These are phyloP conservation scores for Coemansia sp. DNA, from an alignment of 192 early-diverging fungal genomes.

Conservation along the genomic window DNA sequence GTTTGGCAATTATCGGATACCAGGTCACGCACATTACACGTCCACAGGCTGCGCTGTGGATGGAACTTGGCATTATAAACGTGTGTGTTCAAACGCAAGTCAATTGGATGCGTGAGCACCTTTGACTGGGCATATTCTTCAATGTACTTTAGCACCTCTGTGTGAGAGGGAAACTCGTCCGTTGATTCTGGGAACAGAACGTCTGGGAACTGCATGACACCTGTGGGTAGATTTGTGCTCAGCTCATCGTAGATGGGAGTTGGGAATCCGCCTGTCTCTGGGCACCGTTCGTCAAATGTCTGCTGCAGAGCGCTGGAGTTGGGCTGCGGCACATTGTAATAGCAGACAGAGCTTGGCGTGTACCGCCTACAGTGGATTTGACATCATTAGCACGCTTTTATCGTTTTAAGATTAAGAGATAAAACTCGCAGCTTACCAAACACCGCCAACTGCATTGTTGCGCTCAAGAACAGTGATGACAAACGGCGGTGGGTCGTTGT, in stretches of 20 bases:
- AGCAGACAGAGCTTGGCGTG: constrained; percentile 30
- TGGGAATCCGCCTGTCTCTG: constrained; percentile 23
- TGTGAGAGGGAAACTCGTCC: constrained; percentile 50
- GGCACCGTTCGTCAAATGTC: constrained; percentile 17
- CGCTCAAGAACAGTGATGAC: constrained; percentile 54
- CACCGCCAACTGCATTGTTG: constrained; percentile 49
- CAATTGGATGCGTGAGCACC: constrained; percentile 10
- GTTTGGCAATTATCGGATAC: neutral
- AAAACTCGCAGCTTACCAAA: constrained; percentile 46
- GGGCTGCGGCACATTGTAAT: constrained; percentile 38
- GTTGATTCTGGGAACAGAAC: constrained; percentile 29
- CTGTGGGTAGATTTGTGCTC: constrained; percentile 56
- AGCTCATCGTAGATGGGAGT: constrained; percentile 48
- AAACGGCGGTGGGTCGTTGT: neutral
- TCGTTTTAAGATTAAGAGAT: neutral
- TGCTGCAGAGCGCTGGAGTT: neutral
- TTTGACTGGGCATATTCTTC: constrained; percentile 22
- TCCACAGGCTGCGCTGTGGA: constrained; percentile 16
- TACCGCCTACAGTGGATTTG: constrained; percentile 41
- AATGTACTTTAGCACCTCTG: constrained; percentile 44
- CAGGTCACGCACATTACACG: constrained; percentile 21
- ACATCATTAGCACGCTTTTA: too few species aligned
- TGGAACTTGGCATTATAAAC: constrained; percentile 26
- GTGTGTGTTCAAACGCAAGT: constrained; percentile 41
- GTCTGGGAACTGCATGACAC: constrained; percentile 56